A percentile compares a stretch with the other conserved stretches of the same genome.
Conservation (phyloP, 2,329 filamentous ascomycete species). For the Colletotrichum paranaense region DNA sequence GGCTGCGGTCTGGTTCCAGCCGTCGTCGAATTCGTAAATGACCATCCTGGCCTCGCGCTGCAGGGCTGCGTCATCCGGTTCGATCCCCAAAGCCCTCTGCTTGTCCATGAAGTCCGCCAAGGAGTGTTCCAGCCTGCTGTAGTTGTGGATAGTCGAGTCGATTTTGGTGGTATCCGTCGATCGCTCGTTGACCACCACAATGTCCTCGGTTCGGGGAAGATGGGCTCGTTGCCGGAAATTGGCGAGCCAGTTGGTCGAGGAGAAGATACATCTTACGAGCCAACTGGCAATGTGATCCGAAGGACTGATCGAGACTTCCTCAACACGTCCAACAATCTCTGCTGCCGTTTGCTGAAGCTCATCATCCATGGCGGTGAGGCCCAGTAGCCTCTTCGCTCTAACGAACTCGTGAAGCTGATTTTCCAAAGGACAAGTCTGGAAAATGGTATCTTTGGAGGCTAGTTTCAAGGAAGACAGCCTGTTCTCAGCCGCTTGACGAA, state of each 20-base stretch:
- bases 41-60: conserved; percentile 69
- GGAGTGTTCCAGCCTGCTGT: conserved; percentile 66
- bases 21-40: conserved; percentile 71
- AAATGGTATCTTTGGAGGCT: conserved; percentile 68
- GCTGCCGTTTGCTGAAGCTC: conserved; percentile 71
- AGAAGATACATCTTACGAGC: conserved; percentile 63
- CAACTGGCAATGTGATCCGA: conserved; percentile 65
- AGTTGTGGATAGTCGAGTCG: conserved; percentile 70
- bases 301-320: conserved; percentile 61
- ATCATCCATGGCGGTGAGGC: conserved; percentile 68
- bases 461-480: conserved; percentile 62
- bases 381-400: conserved; percentile 61
- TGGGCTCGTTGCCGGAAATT: conserved; percentile 67
- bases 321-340: conserved; percentile 66
- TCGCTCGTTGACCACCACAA: conserved; percentile 58
- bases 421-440: conserved; percentile 68
- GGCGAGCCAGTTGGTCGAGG: conserved; percentile 65
- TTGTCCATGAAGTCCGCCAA: conserved; percentile 62
- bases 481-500: conserved; percentile 58
- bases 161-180: conserved; percentile 66
- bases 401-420: conserved; percentile 65
- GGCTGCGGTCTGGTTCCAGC: conserved; percentile 72
- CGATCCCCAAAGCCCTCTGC: conserved; percentile 56
- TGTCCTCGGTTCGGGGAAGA: conserved; percentile 67
- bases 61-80: conserved; percentile 64